Percentiles rank a stretch among this genome's conserved stretches.
Evolutionary conservation across 495 filamentous ascomycete genomes (phyloP).

Genomic region (Penicilliopsis zonata): DNA sequence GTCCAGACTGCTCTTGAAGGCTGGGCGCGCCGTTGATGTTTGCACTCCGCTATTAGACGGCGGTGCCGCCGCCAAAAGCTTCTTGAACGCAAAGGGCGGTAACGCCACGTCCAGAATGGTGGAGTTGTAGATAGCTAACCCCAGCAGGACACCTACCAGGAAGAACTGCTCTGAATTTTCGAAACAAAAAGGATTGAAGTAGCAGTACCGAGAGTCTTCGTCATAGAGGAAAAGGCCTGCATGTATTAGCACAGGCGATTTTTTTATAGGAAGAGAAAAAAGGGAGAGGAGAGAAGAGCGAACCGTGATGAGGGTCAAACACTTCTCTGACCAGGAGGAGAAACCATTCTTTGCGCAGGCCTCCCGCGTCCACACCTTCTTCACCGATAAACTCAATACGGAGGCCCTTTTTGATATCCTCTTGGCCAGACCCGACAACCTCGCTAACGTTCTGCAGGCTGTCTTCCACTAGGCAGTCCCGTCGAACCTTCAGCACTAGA

Average conservation of each 20-base stretch:
- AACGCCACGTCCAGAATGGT: slow-evolving; percentile 87
- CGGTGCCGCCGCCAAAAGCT: slow-evolving; percentile 65
- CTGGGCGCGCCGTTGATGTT: slow-evolving; percentile 42
- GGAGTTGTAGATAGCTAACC: slow-evolving; percentile 92
- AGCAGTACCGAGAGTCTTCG: slow-evolving; percentile 87
- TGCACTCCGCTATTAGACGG: slow-evolving; percentile 41
- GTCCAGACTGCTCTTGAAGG: slow-evolving; percentile 62
- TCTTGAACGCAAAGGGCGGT: slow-evolving; percentile 88
- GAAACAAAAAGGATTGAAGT: slow-evolving; percentile 87
- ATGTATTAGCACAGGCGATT: background rate
- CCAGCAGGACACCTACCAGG: slow-evolving; percentile 77
- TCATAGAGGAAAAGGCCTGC: slow-evolving; percentile 84
- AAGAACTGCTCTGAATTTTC: slow-evolving; percentile 93
- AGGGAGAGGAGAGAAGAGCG: too few species aligned
- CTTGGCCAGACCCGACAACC: slow-evolving; percentile 66
- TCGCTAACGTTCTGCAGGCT: slow-evolving; percentile 80
- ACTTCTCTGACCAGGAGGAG: slow-evolving; percentile 81
- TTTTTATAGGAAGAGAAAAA: background rate
- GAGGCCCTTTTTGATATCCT: slow-evolving; percentile 88
- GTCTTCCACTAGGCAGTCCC: slow-evolving; percentile 87
- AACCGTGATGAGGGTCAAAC: slow-evolving; percentile 86
- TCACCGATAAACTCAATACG: slow-evolving; percentile 81
- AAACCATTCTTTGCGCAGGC: slow-evolving; percentile 94
- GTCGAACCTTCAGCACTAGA: slow-evolving; percentile 63
- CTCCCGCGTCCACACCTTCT: slow-evolving; percentile 87